Evolutionary conservation across 768 basidiomycete species (phyloP), one percentile per base, ranked within the genome.

Genomic region (Galerina marginata): DNA sequence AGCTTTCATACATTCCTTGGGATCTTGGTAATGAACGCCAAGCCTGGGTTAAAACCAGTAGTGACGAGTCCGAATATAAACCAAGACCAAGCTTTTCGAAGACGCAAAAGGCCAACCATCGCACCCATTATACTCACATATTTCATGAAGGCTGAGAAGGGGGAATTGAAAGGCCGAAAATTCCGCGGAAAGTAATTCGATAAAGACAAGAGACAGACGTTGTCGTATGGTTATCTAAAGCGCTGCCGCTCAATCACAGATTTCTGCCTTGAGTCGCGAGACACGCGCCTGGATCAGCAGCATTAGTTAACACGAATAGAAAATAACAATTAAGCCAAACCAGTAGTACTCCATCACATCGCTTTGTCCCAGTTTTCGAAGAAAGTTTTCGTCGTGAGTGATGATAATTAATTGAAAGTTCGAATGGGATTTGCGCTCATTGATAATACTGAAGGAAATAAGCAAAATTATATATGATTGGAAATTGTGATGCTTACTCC

Each of bases 401-500:
- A 96, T 96, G 70, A 96, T 89, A 67, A 99, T 90, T 38, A 99
- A 83, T 76, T 99, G 97, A 83, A 99, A 97, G 72, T 96, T 97
- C 4, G 90, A 84, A 68, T 94, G 90, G 46, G 82, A 83, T 74
- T 91, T 90, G 61, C 96, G 88, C 69, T 98, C 95, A 59, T 95
- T 89, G 77, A 99, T 96, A 71, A 99, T 95, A 65, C 94, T 96
- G 15, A 4, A 7, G 33, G 42, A 20, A 54, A 33, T 37, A 42
- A 33, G 33, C 25, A 54, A 33, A 56, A 47, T 10, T 54, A 40
- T 47, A 48, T 40, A 52, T 29, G 33, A 29, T 58, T 43, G 46
- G 15, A 29, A 7, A 57, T 5, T 38, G 43, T 54, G 15, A 46
- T 43, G 81, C 93, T 71, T 67, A 96, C 95, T 96, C 95, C 20